Evolutionary conservation across 768 basidiomycete species (phyloP).

Genomic region (Phylloporus sp.): DNA sequence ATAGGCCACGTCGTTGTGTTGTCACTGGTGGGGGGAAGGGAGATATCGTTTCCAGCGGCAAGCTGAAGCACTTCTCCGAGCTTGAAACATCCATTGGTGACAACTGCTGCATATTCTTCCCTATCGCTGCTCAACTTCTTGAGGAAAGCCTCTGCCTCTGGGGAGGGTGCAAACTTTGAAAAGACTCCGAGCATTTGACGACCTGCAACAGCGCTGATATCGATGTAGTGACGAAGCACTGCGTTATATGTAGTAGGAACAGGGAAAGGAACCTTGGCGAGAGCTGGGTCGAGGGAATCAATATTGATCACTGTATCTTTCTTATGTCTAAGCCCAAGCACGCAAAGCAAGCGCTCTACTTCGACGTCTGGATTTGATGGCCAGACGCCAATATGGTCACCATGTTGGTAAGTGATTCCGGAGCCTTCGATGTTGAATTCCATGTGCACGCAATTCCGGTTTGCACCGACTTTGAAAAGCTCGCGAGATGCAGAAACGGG

Average conservation of each 20-base stretch:
- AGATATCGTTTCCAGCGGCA: slow-evolving; percentile 75
- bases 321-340: slow-evolving; percentile 79
- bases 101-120: slow-evolving; percentile 74
- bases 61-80: slow-evolving; percentile 91
- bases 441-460: slow-evolving; percentile 91
- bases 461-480: slow-evolving; percentile 67
- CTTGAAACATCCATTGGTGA: slow-evolving; percentile 80
- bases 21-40: slow-evolving; percentile 49
- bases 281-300: slow-evolving; percentile 94
- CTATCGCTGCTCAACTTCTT: slow-evolving; percentile 80
- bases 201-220: slow-evolving; percentile 91
- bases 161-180: slow-evolving; percentile 82
- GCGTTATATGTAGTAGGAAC: slow-evolving; percentile 92
- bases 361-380: slow-evolving; percentile 91
- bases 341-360: slow-evolving; percentile 81
- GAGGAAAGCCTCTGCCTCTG: slow-evolving; percentile 68
- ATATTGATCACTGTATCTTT: slow-evolving; percentile 83
- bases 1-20: slow-evolving; percentile 86
- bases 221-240: slow-evolving; percentile 94
- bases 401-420: slow-evolving; percentile 97
- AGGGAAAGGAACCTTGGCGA: slow-evolving; percentile 98
- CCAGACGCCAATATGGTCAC: slow-evolving; percentile 98
- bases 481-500: slow-evolving; percentile 75
- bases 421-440: slow-evolving; percentile 93
- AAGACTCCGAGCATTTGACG: slow-evolving; percentile 88